Evolutionary conservation across 2,329 filamentous ascomycete genomes (phyloP).

Genomic region (Sporothrix phasma): DNA sequence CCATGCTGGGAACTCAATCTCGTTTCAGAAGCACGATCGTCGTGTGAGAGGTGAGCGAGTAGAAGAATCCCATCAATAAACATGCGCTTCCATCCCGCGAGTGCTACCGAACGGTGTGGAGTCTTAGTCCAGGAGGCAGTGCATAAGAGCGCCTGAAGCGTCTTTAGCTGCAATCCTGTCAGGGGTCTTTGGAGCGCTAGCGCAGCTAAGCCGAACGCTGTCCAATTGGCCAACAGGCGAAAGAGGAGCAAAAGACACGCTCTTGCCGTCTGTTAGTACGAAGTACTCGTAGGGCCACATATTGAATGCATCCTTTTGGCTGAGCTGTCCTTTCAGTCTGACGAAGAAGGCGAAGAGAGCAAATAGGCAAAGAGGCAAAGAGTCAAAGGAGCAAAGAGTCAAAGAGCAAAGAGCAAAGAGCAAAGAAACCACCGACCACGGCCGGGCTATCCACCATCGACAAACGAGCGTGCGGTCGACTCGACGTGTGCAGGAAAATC

Average conservation of each 20-base stretch:
- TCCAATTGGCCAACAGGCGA: conserved; percentile 7
- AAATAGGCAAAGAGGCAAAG: too few species aligned
- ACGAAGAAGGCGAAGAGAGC: background rate
- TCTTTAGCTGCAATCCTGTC: conserved; percentile 3
- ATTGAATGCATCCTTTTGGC: conserved; percentile 3
- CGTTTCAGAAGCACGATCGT: too few species aligned
- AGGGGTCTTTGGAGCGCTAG: background rate
- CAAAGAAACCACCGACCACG: background rate
- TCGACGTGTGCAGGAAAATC: background rate
- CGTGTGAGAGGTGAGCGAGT: too few species aligned
- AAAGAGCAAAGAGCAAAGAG: too few species aligned
- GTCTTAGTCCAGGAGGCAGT: too few species aligned
- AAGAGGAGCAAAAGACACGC: background rate
- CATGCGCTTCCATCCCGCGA: too few species aligned
- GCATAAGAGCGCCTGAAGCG: too few species aligned
- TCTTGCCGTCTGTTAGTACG: background rate
- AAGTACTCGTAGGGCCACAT: background rate
- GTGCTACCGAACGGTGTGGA: too few species aligned
- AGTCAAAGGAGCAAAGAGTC: too few species aligned
- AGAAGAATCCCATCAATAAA: too few species aligned
- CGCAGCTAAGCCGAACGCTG: background rate
- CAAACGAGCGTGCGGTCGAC: background rate
- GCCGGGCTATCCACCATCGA: background rate
- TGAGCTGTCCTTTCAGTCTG: conserved; percentile 18
- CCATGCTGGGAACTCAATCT: too few species aligned